Conservation (phyloP, 2,329 filamentous ascomycete species). For the Sclerotinia glacialis region DNA sequence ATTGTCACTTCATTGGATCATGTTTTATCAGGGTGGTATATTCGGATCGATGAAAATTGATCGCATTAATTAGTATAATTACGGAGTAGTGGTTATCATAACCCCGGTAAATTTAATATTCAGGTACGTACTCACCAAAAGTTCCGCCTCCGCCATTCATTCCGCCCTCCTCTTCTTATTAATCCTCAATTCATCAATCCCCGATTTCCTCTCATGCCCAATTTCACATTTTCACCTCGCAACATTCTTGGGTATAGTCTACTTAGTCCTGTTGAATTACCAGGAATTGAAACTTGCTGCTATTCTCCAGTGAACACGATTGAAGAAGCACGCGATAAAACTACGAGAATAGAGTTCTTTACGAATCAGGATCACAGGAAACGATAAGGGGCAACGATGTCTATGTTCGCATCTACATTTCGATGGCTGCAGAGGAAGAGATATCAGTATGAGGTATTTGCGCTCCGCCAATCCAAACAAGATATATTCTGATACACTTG, state of each 20-base stretch:
- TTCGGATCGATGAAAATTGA: neutral
- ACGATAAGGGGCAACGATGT: slow-evolving; percentile 28
- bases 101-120: slow-evolving; percentile 12
- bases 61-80: slow-evolving; percentile 15
- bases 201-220: neutral
- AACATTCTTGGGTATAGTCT: neutral
- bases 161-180: neutral
- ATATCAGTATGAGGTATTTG: slow-evolving; percentile 78
- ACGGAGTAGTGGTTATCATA: neutral
- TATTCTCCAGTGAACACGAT: neutral
- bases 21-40: neutral
- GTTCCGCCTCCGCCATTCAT: neutral
- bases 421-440: slow-evolving; percentile 91
- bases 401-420: slow-evolving; percentile 50
- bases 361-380: neutral
- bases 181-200: neutral
- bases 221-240: neutral
- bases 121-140: slow-evolving; percentile 12
- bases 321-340: neutral
- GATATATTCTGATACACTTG: slow-evolving; percentile 61
- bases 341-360: neutral
- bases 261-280: neutral
- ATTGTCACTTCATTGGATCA: neutral
- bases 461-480: neutral
- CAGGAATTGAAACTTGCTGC: no score